These are phyloP conservation scores for Entamoeba histolytica DNA, from an alignment of 208 protist genomes.

Conservation along the genomic window DNA sequence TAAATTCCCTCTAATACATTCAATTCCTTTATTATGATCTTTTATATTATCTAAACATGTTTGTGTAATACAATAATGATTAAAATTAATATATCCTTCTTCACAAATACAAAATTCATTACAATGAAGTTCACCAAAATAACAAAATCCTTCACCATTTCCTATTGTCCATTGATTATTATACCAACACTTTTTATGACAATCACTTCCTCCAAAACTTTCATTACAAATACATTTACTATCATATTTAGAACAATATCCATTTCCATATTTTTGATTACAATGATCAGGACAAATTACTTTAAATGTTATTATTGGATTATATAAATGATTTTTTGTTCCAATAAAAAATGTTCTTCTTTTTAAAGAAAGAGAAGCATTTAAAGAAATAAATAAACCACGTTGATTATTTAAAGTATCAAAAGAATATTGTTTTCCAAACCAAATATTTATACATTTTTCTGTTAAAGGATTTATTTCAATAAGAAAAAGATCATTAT, in stretches of 20 bases:
- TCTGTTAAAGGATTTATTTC: background rate
- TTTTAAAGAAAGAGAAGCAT: background rate
- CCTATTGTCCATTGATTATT: background rate
- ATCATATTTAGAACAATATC: background rate
- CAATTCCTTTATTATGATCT: background rate
- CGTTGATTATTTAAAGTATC: background rate
- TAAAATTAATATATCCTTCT: background rate
- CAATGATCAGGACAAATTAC: background rate
- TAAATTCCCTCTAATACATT: background rate
- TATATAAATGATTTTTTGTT: background rate
- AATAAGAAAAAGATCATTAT: background rate
- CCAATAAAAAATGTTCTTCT: background rate
- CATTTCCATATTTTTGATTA: background rate
- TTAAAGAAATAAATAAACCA: background rate
- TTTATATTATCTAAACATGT: background rate
- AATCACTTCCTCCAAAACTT: background rate
- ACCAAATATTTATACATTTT: background rate
- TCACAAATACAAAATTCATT: background rate
- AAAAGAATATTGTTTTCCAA: background rate
- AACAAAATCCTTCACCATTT: background rate
- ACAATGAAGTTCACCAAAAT: background rate
- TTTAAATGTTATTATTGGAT: background rate
- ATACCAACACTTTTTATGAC: background rate
- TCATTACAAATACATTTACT: background rate
- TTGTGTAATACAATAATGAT: background rate